Base-by-base conservation (phyloP, 441 rosid genomes). In the Melastoma candidum region DNA sequence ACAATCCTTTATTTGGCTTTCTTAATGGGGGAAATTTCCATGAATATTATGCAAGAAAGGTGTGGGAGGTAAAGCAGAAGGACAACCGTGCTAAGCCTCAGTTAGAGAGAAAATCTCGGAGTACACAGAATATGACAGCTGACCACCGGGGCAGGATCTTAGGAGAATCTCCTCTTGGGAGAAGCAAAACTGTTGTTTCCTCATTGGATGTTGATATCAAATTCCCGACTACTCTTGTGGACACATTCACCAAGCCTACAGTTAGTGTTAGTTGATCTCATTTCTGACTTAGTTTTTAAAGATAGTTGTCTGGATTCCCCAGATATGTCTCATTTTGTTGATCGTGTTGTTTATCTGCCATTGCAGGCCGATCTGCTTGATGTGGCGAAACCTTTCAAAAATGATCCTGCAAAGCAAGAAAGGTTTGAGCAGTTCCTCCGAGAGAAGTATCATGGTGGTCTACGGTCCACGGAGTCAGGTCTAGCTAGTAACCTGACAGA, bases 381-480 rank as follows among this genome's bases (percentile, higher is more conserved):
- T 60, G 71, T 78, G 55, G 64, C 79, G 12, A 93, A 83, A 60
- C 95, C 99, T 32, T 93, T 89, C 74, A 77, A 75, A 82, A 84
- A 87, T 67, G 87, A 89, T 65, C 84, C 74, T 46, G 84, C 78
- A 46, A 89, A 86, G 78, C 97, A 93, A 77, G 89, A 77, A 55
- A 83, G 99, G 69, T 93, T 84, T 75, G 96, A 89, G 83, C 82
- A 63, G 72, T 93, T 84, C 74, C 93, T 89, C 71, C 89, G 77
- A 82, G 92, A 86, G 57, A 89, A 89, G 74, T 83, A 89, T 66
- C 73, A 73, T 58, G 99, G 99, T 69, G 99, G 97, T 48, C 87
- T 93, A 66, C 95, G 96, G 44, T 54, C 86, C 24, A 55, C 81
- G 14, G 76, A 63, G 41, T 74, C 79, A 49, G 63, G 69, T 65